Evolutionary conservation across 1,284 basidiomycete genomes (phyloP).

Genomic region (Phellopilus nigrolimitatus): DNA sequence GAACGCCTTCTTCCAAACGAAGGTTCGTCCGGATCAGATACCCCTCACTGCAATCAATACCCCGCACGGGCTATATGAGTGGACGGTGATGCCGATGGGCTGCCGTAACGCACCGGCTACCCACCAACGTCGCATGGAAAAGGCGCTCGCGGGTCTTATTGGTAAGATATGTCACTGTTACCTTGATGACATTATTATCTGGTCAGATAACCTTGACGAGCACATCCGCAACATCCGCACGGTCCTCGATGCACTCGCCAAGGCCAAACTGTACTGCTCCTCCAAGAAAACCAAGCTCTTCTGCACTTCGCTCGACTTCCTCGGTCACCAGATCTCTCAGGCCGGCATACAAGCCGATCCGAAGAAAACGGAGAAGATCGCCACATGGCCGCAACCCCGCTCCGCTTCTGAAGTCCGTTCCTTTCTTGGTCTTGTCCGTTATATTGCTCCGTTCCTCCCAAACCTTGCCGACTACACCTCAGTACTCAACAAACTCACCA

Average conservation of each 20-base stretch:
- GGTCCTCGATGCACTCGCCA: slow-evolving; percentile 27
- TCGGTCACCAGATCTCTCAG: slow-evolving; percentile 33
- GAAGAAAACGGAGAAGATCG: slow-evolving; percentile 30
- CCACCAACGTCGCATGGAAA: slow-evolving; percentile 33
- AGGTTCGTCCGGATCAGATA: slow-evolving; percentile 34
- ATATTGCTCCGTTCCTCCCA: slow-evolving; percentile 33
- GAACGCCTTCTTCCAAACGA: no score
- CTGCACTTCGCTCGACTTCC: slow-evolving; percentile 27
- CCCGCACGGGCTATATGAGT: slow-evolving; percentile 37
- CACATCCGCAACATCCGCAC: slow-evolving; percentile 30
- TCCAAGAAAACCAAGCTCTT: slow-evolving; percentile 32
- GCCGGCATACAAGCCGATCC: slow-evolving; percentile 32
- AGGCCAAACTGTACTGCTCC: slow-evolving; percentile 26
- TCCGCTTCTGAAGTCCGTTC: slow-evolving; percentile 28
- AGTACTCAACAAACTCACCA: slow-evolving; percentile 32
- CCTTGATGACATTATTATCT: slow-evolving; percentile 43
- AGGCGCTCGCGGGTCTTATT: slow-evolving; percentile 29
- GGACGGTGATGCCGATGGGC: no score
- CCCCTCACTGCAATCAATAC: slow-evolving; percentile 35
- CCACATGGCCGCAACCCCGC: slow-evolving; percentile 34
- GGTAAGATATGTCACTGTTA: slow-evolving; percentile 38
- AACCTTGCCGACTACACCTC: slow-evolving; percentile 30
- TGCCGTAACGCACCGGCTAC: slow-evolving; percentile 34
- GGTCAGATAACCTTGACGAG: slow-evolving; percentile 33
- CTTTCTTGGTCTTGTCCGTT: slow-evolving; percentile 37